These are phyloP conservation scores for Fusarium verrucosum DNA, from an alignment of 2,329 filamentous ascomycete species.

Conservation along the genomic window DNA sequence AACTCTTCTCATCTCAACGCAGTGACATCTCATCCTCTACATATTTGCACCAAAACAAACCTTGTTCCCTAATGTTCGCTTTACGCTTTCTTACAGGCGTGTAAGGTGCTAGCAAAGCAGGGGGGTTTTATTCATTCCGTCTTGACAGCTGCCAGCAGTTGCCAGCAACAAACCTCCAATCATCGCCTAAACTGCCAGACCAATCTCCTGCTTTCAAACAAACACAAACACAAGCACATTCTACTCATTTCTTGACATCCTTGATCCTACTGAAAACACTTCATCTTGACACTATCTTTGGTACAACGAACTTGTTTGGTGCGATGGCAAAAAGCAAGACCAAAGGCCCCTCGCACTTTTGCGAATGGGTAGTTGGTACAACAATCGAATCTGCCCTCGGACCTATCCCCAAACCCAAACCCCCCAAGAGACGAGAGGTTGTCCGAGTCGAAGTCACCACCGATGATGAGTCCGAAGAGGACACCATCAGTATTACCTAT, in stretches of 20 bases:
- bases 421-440: constrained; percentile 44
- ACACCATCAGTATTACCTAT: constrained; percentile 60
- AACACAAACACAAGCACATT: background rate
- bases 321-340: constrained; percentile 33
- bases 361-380: constrained; percentile 55
- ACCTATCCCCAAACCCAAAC: constrained; percentile 42
- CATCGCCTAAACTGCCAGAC: background rate
- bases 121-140: background rate
- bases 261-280: constrained; percentile 5
- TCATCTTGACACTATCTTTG: constrained; percentile 6
- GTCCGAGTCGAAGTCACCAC: constrained; percentile 57
- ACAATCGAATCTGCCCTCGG: constrained; percentile 47
- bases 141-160: constrained; percentile 21
- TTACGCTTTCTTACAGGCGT: background rate
- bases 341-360: constrained; percentile 43
- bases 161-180: background rate
- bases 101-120: background rate
- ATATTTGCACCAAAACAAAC: background rate
- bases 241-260: background rate
- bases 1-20: background rate
- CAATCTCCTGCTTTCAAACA: background rate
- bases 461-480: constrained; percentile 62
- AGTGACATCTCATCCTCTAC: background rate
- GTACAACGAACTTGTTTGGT: background rate
- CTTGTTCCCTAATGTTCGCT: background rate